Percentiles rank a stretch among this genome's conserved stretches.
These are phyloP conservation scores for Jacaranda copaia DNA, from an alignment of 257 asterid species.

Conservation along the genomic window DNA sequence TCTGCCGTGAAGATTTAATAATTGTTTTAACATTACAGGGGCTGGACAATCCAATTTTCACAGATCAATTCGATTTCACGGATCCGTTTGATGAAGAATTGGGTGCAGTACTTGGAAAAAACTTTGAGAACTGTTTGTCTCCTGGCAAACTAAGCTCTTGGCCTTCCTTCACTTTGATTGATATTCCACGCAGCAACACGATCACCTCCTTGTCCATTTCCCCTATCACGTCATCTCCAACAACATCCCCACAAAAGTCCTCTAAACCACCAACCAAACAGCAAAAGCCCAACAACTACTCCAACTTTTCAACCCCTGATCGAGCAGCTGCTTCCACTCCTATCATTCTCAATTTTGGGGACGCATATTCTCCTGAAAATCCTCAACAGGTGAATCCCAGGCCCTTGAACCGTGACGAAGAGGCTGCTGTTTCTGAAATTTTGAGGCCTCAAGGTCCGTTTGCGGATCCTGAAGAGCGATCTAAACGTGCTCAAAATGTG, in stretches of 20 bases:
- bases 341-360: conserved; percentile 37
- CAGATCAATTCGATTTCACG: conserved; percentile 31
- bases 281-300: conserved; percentile 28
- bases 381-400: conserved; percentile 2
- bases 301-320: conserved; percentile 9
- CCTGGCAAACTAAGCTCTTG: conserved; percentile 14
- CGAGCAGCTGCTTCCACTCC: conserved; percentile 29
- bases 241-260: no score
- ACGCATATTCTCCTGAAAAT: conserved; percentile 21
- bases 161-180: conserved; percentile 3
- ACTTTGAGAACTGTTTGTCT: conserved; percentile 28
- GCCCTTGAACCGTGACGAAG: conserved; percentile 32
- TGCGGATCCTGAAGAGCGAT: conserved; percentile 20
- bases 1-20: no score
- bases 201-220: conserved; percentile 16
- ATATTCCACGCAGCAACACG: conserved; percentile 19
- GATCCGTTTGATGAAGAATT: conserved; percentile 40
- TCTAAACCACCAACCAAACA: conserved; percentile 32
- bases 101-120: conserved; percentile 31
- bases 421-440: conserved; percentile 33
- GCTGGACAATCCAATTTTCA: conserved; percentile 33
- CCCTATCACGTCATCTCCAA: no score
- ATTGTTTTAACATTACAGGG: conserved; percentile 32
- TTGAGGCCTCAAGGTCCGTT: conserved; percentile 27
- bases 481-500: conserved; percentile 9